Evolutionary conservation across 208 protist species (phyloP).

Genomic region (Entamoeba invadens): DNA sequence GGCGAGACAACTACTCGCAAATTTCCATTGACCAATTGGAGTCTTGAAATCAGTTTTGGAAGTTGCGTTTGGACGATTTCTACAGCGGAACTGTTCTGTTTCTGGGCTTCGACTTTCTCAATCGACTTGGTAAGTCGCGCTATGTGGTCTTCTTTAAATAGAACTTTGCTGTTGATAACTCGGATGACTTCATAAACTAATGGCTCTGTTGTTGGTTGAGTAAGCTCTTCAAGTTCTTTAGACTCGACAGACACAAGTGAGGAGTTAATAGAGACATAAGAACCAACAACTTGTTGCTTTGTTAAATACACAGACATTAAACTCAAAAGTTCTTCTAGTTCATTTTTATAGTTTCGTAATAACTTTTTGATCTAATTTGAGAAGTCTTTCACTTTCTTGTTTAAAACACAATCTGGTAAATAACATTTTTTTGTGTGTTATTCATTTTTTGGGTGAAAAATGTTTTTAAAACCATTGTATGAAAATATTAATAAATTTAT

Average conservation of each 20-base stretch:
- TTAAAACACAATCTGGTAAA: too few species aligned
- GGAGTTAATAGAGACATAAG: background rate
- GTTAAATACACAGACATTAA: too few species aligned
- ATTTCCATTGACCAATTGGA: background rate
- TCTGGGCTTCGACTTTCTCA: background rate
- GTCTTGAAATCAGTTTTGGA: background rate
- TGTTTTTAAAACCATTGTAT: too few species aligned
- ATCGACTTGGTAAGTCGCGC: background rate
- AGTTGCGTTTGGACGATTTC: background rate
- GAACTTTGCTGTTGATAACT: background rate
- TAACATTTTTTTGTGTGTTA: too few species aligned
- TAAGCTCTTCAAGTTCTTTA: background rate
- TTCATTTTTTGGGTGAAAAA: too few species aligned
- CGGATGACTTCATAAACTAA: background rate
- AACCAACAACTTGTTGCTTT: background rate
- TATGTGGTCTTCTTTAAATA: background rate
- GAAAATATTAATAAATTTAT: too few species aligned
- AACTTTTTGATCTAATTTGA: too few species aligned
- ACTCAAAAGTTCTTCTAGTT: too few species aligned
- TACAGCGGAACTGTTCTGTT: background rate
- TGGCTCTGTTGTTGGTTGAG: background rate
- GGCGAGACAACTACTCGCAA: background rate
- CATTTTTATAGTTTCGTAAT: too few species aligned
- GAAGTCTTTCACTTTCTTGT: too few species aligned
- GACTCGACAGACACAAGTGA: background rate